These are phyloP conservation scores for Acanthamoeba castellanii DNA, from an alignment of 208 protist species.

Conservation along the genomic window DNA sequence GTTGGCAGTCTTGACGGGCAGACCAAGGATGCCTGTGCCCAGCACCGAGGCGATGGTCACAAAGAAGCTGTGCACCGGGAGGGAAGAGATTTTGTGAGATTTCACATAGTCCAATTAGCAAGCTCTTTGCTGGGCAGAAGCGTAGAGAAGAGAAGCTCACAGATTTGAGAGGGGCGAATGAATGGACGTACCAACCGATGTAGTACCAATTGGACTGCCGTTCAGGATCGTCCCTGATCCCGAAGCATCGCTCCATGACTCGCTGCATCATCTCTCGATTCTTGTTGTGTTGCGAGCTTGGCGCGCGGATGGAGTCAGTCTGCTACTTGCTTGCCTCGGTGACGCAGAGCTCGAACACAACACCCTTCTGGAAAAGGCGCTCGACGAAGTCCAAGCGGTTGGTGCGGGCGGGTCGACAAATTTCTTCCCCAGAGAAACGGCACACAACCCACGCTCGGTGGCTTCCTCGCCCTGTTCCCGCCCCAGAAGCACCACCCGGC, in stretches of 20 bases:
- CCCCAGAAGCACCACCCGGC: no score
- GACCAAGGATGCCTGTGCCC: slow-evolving; percentile 85
- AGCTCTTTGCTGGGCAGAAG: neutral
- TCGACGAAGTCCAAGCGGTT: no score
- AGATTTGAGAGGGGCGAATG: neutral
- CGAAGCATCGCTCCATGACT: slow-evolving; percentile 7
- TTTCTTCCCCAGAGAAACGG: no score
- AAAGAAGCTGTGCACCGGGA: slow-evolving; percentile 74
- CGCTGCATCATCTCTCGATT: neutral
- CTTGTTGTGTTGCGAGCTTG: no score
- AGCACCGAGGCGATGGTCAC: slow-evolving; percentile 85
- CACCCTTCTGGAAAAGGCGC: no score
- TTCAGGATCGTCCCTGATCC: slow-evolving; percentile 39
- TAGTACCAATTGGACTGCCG: slow-evolving; percentile 39
- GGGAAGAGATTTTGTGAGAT: neutral
- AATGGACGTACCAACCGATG: neutral
- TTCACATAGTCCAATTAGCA: neutral
- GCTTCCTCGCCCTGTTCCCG: no score
- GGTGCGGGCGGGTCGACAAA: no score
- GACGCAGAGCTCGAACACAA: no score
- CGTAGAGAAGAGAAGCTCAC: neutral
- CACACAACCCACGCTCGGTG: no score
- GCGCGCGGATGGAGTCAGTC: no score
- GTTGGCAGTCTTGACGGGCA: slow-evolving; percentile 83
- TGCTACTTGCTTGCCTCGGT: neutral